These are phyloP conservation scores for Monosporascus cannonballus DNA, from an alignment of 2,329 filamentous ascomycete species.

Conservation along the genomic window DNA sequence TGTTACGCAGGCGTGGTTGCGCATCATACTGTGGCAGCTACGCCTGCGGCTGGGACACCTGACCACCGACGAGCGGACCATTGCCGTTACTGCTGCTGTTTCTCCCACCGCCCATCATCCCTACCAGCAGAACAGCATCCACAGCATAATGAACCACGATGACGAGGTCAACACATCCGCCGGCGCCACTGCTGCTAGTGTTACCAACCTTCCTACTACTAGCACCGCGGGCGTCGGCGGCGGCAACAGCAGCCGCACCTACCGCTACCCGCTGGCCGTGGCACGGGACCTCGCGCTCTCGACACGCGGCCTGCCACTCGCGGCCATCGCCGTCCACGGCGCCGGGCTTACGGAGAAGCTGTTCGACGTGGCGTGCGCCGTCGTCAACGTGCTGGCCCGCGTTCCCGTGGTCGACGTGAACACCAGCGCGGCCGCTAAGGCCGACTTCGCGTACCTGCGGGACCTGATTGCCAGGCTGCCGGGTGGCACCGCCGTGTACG, in stretches of 20 bases:
- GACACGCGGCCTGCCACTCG: slow-evolving; percentile 30
- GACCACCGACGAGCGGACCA: slow-evolving; percentile 6
- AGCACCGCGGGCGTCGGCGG: no score
- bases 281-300: slow-evolving; percentile 34
- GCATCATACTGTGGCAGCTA: slow-evolving; percentile 39
- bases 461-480: slow-evolving; percentile 32
- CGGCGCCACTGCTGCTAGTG: no score
- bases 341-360: slow-evolving; percentile 41
- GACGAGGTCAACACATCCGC: slow-evolving; percentile 3
- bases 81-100: no score
- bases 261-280: slow-evolving; percentile 36
- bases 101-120: slow-evolving; percentile 15
- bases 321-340: slow-evolving; percentile 36
- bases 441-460: slow-evolving; percentile 32
- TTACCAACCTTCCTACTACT: no score
- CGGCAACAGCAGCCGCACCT: slow-evolving; percentile 28
- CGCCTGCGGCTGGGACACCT: slow-evolving; percentile 36
- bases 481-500: slow-evolving; percentile 31
- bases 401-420: slow-evolving; percentile 25
- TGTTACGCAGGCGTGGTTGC: slow-evolving; percentile 39
- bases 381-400: slow-evolving; percentile 37
- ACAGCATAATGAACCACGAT: not conserved
- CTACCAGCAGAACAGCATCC: slow-evolving; percentile 10
- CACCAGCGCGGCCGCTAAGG: slow-evolving; percentile 23
- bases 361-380: slow-evolving; percentile 38